Base-by-base conservation (phyloP, 2,329 filamentous ascomycete genomes). In the Septoria petroselini region DNA sequence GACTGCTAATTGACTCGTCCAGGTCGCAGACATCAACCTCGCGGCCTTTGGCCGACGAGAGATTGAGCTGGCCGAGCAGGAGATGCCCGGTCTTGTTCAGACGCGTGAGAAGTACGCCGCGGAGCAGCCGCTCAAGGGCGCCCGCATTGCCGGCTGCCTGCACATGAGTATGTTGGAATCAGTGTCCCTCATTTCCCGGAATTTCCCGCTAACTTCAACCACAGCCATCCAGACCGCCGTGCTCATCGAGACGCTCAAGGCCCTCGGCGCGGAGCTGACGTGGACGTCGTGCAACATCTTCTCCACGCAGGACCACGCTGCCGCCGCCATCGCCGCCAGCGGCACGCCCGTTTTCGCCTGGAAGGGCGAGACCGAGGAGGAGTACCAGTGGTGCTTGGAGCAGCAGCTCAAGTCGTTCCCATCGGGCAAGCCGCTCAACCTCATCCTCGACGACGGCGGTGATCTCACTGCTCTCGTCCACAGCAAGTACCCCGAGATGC, bases 241-340 rank as follows among this genome's bases (percentile, higher is more conserved):
- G 70, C 85, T 98, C 68, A 98, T 98, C 75, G 93, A 98, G 85
- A 98, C 93, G 62, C 85, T 98, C 71, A 87, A 81, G 68, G 79
- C 85, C 64, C 89, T 98, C 68, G 93, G 93, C 77, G 93, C 93
- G 68, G 93, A 97, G 83, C 87, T 97, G 67, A 98, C 93, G 71
- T 97, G 93, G 93, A 87, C 91, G 56, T 93, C 87, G 66, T 98
- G 93, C 86, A 97, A 98, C 84, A 97, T 98, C 76, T 98, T 96
- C 86, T 93, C 87, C 73, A 97, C 91, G 66, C 91, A 96, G 77
- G 93, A 97, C 78, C 91, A 97, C 77, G 93, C 93, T 67, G 93
- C 93, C 48, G 91, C 93, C 62, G 93, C 93, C 73, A 96, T 98
- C 76, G 93, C 93, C 64, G 93, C 91, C 50, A 79, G 84, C 47